Base-by-base conservation (phyloP, 2,329 filamentous ascomycete genomes). In the Pleoardoris graminearum region DNA sequence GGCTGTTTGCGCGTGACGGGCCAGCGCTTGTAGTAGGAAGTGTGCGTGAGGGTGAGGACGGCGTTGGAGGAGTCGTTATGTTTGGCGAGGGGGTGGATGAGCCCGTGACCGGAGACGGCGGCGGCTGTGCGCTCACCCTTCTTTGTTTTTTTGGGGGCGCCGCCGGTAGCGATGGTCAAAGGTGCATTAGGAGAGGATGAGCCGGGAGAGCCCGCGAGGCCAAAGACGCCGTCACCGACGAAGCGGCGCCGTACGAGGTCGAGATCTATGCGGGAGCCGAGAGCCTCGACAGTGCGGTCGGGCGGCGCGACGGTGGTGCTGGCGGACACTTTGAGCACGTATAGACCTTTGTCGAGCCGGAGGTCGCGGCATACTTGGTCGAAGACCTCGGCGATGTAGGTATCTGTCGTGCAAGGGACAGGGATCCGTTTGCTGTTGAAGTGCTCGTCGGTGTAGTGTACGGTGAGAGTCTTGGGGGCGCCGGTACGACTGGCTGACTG, bases 1-100 rank as follows among this genome's bases (percentile, higher is more conserved):
- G 88, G 86, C 72, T 92, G 89, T 73, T 91, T 90, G 58, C 90
- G 85, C 77, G 88, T 89, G 14, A 95, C 90, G 11, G 84, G 85
- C 73, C 91, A 94, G 62, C 87, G 88, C 66, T 89, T 87, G 75
- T 89, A 88, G 50, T 67, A 75, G 16, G 70, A 60, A 49, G 68
- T 68, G 30, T 60, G 57, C 10, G 65, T 59, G 19, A 66, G 61
- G 27, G 81, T 75, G 3, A 80, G 63, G 30, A 58, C 60, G 11
- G 59, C 54, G 8, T 81, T 77, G 1, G 78, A 75, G 45, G 78
- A 75, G 45, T 79, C 74, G 16, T 80, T 78, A 69, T 87, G 83
- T 57, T 84, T 84, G 14, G 86, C 84, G 43, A 91, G 79, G 17
- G 88, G 88, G 65, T 91, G 86, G 11, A 73, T 55, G 16, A 71